Percentiles rank a stretch among this genome's conserved stretches.
These are phyloP conservation scores for Penium margaritaceum DNA, from an alignment of 139 green algal species.

Conservation along the genomic window DNA sequence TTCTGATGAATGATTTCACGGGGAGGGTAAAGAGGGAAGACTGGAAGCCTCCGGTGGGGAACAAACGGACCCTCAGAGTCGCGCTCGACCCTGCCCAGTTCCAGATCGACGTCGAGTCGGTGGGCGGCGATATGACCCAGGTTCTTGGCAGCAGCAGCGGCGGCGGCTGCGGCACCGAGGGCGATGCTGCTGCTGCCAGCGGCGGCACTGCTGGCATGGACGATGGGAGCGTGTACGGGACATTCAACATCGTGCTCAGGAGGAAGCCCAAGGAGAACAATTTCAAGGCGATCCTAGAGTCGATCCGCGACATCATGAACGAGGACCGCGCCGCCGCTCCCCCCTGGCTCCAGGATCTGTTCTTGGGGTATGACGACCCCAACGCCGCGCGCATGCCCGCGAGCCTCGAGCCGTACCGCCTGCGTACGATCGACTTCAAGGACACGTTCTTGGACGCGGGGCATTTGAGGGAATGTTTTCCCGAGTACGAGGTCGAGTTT, in stretches of 20 bases:
- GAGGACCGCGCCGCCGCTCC: constrained; percentile 71
- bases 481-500: constrained; percentile 54
- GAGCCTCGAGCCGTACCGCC: constrained; percentile 42
- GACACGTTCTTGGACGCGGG: constrained; percentile 90
- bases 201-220: background rate
- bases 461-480: constrained; percentile 80
- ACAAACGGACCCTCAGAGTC: constrained; percentile 67
- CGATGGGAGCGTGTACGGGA: constrained; percentile 66
- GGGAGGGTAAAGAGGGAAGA: constrained; percentile 65
- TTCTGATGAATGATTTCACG: constrained; percentile 92
- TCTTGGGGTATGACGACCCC: constrained; percentile 92
- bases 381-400: constrained; percentile 54
- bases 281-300: constrained; percentile 91
- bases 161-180: no score
- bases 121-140: no score
- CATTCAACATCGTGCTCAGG: constrained; percentile 84
- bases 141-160: no score
- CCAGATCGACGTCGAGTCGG: constrained; percentile 74
- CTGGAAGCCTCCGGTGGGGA: constrained; percentile 58
- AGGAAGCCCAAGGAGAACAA: constrained; percentile 95
- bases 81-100: constrained; percentile 90
- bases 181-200: no score
- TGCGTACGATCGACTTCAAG: constrained; percentile 78
- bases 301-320: constrained; percentile 89
- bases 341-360: constrained; percentile 88